Evolutionary conservation across 192 early-diverging fungal species (phyloP).

Genomic region (Podila horticola): DNA sequence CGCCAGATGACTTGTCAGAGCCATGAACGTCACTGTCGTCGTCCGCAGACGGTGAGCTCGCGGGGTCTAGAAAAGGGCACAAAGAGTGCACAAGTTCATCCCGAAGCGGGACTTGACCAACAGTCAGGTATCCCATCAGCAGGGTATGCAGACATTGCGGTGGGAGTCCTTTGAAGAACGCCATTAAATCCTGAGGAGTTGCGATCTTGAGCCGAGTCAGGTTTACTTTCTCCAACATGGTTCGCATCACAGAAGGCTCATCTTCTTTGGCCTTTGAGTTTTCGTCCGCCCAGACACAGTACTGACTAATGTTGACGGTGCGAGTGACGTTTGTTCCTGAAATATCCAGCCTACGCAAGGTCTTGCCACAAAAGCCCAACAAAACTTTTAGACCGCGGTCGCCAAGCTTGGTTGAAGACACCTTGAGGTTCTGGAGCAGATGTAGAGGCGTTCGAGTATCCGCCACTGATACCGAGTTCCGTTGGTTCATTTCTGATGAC

Average conservation of each 20-base stretch:
- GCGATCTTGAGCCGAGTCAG: slow-evolving; percentile 26
- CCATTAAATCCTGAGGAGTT: slow-evolving; percentile 10
- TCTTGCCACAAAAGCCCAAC: slow-evolving; percentile 21
- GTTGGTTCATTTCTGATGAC: slow-evolving; percentile 12
- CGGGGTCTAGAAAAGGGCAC: slow-evolving; percentile 4
- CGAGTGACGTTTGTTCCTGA: slow-evolving; percentile 24
- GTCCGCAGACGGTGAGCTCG: neutral
- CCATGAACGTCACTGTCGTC: neutral
- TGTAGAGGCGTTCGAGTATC: slow-evolving; percentile 8
- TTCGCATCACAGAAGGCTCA: neutral
- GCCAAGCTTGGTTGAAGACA: slow-evolving; percentile 30
- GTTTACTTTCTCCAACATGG: slow-evolving; percentile 35
- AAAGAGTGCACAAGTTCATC: slow-evolving; percentile 16
- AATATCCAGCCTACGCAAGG: slow-evolving; percentile 25
- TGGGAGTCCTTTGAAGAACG: slow-evolving; percentile 16
- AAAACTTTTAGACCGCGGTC: slow-evolving; percentile 34
- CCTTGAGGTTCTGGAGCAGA: slow-evolving; percentile 32
- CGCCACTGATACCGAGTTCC: neutral
- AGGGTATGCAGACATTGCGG: slow-evolving; percentile 28
- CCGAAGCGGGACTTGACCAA: slow-evolving; percentile 16
- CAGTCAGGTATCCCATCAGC: slow-evolving; percentile 27
- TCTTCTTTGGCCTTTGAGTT: neutral
- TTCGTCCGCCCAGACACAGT: slow-evolving; percentile 19
- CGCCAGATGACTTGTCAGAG: too few species aligned
- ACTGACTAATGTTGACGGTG: slow-evolving; percentile 6